Base-by-base conservation (phyloP, 176 grass and related monocot genomes). In the Avena eriantha region DNA sequence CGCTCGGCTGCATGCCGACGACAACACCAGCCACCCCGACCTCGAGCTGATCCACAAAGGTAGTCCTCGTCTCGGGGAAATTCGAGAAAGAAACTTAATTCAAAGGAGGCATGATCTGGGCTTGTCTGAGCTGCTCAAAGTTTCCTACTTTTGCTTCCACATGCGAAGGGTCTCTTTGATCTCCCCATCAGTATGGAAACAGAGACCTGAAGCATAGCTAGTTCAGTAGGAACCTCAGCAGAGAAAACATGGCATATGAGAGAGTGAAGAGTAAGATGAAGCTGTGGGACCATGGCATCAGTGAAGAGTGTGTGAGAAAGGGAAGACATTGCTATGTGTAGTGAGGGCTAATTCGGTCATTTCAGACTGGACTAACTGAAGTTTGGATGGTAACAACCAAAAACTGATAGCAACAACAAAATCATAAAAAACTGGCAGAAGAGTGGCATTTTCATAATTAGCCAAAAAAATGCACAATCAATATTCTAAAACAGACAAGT, bases 1-100 rank as follows among this genome's bases (percentile, higher is more conserved):
- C 91, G 81, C 88, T 93, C 34, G 88, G 96, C 64, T 88, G 91
- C 65, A 98, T 29, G 93, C 21, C 8, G 86, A 72, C 17, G n/a
- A 73, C 4, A 90, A 92, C 60, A 90, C 82, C 4, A n/a, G 14
- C 33, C 85, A 71, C 4, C 15, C 79, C 51, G 73, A 79, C 73
- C 11, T 63, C 23, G 60, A 63, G 60, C 60, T 63, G 60, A 11
- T 63, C 24, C 60, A 14, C 15, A 1, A 65, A 65, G 24, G 61
- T 31, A 31, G 12, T 65, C 23, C 60, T 26, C 4, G 60, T 64
- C 23, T 64, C 11, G 4, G 11, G 60, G 60, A 23, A 64, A 64
- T 26, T 64, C 12, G 24, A 65, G 61, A 15, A 29, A 65, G 61
- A 65, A 31, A 65, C 21, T 63, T 24, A 24, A 63, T 63, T 63